Evolutionary conservation across 1,284 basidiomycete genomes (phyloP), one percentile per base, ranked within the genome.

Genomic region (Ceratobasidium sp.): DNA sequence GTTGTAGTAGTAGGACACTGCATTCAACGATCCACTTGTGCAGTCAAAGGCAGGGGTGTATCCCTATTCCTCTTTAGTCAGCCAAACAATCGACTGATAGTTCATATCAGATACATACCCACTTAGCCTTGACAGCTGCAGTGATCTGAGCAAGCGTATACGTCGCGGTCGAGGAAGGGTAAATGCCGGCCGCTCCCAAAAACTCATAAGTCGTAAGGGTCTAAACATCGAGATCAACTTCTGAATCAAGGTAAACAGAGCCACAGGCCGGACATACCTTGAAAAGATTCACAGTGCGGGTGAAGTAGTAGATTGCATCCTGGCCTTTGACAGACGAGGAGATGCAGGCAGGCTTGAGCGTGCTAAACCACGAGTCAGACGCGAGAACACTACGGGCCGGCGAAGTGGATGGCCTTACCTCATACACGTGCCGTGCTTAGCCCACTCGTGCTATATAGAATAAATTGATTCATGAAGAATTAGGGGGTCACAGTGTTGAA

Each of bases 201-300:
- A 88, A 94, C 15, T 87, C 84, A 81, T 89, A 94, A 0, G 93
- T 93, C 0, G 92, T 90, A 33, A 93, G 86, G 14, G 84, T 85
- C 88, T 90, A 76, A 41, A 75, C 17, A 53, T 54, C 44, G 24
- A 47, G 62, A 31, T 47, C 24, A 63, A 45, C 24, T 51, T 31
- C 57, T 63, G 1, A 65, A 33, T 50, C n/a, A 57, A 31, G 15
- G 19, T 1, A 59, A 33, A 11, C 8, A 15, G 31, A 44, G 50
- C 27, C 2, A 2, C 27, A 47, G 44, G 15, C 22, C 9, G n/a
- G 14, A 74, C 79, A 31, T 75, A 87, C 89, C 84, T 92, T 82
- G 86, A 91, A 93, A 15, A 92, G 81, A 2, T 81, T 84, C 72
- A 92, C 89, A 1, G 89, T 87, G 17, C 87, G 89, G 76, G 90